Percentiles rank a stretch among this genome's conserved stretches.
phyloP scores from a whole-genome alignment of 164 flowering plant genomes.

The Pachysandra terminalis region DNA sequence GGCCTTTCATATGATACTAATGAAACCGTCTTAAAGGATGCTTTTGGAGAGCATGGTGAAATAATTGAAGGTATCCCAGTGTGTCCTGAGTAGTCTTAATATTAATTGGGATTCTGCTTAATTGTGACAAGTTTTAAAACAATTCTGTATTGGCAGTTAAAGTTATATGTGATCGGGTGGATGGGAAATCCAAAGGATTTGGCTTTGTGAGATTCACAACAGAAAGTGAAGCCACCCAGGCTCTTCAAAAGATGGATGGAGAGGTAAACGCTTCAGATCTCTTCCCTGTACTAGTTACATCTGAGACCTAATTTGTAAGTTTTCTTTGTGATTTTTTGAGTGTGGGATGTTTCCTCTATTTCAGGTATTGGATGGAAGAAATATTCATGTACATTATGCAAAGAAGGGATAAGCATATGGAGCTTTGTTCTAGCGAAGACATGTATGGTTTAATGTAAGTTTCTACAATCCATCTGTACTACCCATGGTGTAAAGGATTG shows the following conservation, averaged over 20 bases:
- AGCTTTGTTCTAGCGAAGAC: too few species aligned
- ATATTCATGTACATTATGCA: constrained; percentile 48
- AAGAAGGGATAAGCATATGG: constrained; percentile 18
- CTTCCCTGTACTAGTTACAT: background rate
- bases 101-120: background rate
- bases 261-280: constrained; percentile 26
- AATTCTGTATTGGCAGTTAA: constrained; percentile 33
- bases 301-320: background rate
- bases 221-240: constrained; percentile 39
- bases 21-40: constrained; percentile 49
- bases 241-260: constrained; percentile 59
- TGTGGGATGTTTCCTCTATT: background rate
- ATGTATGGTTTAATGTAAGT: too few species aligned
- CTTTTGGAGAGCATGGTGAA: constrained; percentile 50
- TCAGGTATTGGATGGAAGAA: constrained; percentile 63
- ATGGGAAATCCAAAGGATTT: constrained; percentile 60
- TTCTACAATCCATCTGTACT: too few species aligned
- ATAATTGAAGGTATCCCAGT: constrained; percentile 48
- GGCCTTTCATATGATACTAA: constrained; percentile 75
- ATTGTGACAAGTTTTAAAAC: background rate
- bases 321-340: background rate
- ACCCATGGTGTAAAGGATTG: too few species aligned
- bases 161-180: constrained; percentile 55
- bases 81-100: background rate
- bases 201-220: constrained; percentile 59